These are phyloP conservation scores for Hevea brasiliensis DNA, from an alignment of 345 rosid genomes.

Conservation along the genomic window DNA sequence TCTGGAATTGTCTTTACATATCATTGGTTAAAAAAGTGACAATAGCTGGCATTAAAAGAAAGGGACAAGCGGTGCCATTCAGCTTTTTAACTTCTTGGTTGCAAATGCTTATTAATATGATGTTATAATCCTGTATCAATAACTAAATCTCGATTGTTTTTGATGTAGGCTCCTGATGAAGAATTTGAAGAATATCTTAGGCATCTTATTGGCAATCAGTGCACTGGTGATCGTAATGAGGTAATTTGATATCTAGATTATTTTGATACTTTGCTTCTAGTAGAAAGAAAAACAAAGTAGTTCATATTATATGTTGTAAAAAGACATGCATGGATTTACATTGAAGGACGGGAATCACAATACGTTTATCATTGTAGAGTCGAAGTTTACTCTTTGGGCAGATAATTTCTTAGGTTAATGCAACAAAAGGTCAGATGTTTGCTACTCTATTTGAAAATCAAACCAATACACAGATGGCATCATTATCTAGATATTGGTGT, in stretches of 20 bases:
- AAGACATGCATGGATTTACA: neutral
- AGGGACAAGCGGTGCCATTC: too few species aligned
- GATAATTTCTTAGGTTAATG: too few species aligned
- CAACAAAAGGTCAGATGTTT: too few species aligned
- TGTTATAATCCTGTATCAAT: neutral
- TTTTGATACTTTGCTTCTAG: neutral
- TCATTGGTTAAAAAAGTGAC: neutral
- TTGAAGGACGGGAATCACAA: neutral
- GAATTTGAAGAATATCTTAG: conserved; percentile 96
- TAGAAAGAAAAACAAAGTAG: neutral
- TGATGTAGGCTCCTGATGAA: conserved; percentile 92
- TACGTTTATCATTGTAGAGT: too few species aligned
- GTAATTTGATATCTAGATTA: conserved; percentile 39
- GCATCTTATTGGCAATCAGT: conserved; percentile 73
- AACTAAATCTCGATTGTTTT: conserved; percentile 7
- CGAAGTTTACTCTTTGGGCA: too few species aligned
- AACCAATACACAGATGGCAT: too few species aligned
- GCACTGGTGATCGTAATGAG: conserved; percentile 89
- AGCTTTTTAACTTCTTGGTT: too few species aligned
- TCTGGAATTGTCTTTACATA: neutral
- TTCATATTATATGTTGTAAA: neutral
- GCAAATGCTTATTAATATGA: too few species aligned
- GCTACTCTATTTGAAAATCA: too few species aligned
- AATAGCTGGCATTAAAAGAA: neutral
- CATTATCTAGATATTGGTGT: too few species aligned